Percentiles rank a stretch among this genome's conserved stretches.
These are phyloP conservation scores for Daldinia caldariorum DNA, from an alignment of 495 filamentous ascomycete genomes.

Conservation along the genomic window DNA sequence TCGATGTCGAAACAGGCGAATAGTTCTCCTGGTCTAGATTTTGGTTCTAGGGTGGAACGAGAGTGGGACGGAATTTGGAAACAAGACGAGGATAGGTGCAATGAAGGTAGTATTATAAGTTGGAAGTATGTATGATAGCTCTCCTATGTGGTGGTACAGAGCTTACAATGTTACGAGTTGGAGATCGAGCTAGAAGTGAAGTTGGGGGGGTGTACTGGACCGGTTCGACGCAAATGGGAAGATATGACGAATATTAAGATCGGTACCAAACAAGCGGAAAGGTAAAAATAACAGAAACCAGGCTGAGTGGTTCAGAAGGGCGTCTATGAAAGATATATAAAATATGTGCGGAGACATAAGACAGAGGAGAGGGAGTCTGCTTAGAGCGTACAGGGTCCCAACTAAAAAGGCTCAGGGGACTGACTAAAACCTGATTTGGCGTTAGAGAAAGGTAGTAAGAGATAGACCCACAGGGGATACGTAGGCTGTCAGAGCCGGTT, in stretches of 20 bases:
- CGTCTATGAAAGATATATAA: conserved; percentile 40
- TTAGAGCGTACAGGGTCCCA: conserved; percentile 38
- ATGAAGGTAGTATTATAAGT: conserved; percentile 42
- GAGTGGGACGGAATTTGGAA: conserved; percentile 38
- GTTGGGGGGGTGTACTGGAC: conserved; percentile 35
- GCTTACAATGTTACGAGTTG: conserved; percentile 34
- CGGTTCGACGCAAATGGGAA: conserved; percentile 31
- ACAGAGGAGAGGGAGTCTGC: conserved; percentile 40
- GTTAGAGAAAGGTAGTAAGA: conserved; percentile 39
- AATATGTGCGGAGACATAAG: conserved; percentile 38
- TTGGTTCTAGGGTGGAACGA: conserved; percentile 20
- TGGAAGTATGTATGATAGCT: conserved; percentile 32
- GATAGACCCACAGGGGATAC: conserved; percentile 40
- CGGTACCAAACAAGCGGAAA: conserved; percentile 34
- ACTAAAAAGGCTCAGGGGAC: conserved; percentile 45
- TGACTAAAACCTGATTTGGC: conserved; percentile 45
- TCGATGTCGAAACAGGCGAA: conserved; percentile 14
- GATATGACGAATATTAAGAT: conserved; percentile 34
- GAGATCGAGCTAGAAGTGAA: conserved; percentile 24
- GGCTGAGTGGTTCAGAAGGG: conserved; percentile 26
- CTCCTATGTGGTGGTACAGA: conserved; percentile 36
- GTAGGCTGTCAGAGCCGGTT: conserved; percentile 36
- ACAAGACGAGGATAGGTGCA: conserved; percentile 27
- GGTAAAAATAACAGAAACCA: conserved; percentile 31
- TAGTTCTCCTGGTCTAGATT: conserved; percentile 4